Evolutionary conservation across 1,139 yeast species (phyloP).

Genomic region (Sugiyamaella novakii): DNA sequence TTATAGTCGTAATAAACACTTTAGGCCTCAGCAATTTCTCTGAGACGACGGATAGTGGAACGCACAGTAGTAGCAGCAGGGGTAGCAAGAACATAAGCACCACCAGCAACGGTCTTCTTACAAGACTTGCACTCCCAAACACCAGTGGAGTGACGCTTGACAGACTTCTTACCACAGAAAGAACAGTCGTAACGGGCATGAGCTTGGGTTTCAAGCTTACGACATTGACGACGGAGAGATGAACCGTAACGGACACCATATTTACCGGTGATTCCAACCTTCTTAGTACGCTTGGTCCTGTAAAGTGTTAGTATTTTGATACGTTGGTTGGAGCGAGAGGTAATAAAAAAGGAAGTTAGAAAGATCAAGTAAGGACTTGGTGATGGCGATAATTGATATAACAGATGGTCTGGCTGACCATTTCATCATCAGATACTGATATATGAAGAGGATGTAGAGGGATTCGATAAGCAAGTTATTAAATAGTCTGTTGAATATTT

Average conservation of each 20-base stretch:
- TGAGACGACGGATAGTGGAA: constrained; percentile 99
- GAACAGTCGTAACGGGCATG: constrained; percentile 99
- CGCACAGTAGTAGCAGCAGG: constrained; percentile 99
- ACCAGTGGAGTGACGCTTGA: constrained; percentile 98
- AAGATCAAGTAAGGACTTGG: too few relatives aligned
- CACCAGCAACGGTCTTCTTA: constrained; percentile 98
- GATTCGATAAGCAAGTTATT: too few relatives aligned
- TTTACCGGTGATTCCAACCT: constrained; percentile 99
- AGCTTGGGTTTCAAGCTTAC: constrained; percentile 98
- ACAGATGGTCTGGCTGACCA: too few relatives aligned
- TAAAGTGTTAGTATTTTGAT: constrained; percentile 8
- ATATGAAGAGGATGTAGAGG: too few relatives aligned
- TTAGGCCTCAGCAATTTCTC: constrained; percentile 99
- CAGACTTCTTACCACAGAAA: constrained; percentile 99
- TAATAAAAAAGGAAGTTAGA: not conserved
- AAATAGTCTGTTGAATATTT: too few relatives aligned
- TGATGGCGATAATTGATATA: too few relatives aligned
- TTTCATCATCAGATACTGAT: too few relatives aligned
- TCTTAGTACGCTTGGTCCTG: constrained; percentile 98
- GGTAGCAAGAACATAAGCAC: constrained; percentile 98
- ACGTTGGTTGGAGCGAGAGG: not conserved
- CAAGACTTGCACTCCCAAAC: constrained; percentile 98
- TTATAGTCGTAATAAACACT: constrained; percentile 15
- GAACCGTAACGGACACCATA: constrained; percentile 99
- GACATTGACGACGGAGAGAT: constrained; percentile 99